These are phyloP conservation scores for Echria macrotheca DNA, from an alignment of 495 filamentous ascomycete genomes.

Conservation along the genomic window DNA sequence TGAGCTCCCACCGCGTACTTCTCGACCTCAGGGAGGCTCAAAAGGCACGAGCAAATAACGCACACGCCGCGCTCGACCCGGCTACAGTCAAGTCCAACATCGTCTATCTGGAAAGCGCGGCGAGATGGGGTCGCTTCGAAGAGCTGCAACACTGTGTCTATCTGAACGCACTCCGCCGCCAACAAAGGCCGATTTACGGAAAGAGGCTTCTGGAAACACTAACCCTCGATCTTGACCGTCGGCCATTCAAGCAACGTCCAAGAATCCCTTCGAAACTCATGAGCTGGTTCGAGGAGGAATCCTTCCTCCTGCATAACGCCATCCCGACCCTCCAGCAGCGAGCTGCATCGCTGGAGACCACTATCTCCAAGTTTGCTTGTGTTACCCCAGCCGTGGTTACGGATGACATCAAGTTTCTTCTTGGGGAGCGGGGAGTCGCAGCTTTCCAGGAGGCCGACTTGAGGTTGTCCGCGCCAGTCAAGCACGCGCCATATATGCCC, in stretches of 20 bases:
- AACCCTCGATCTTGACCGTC: conserved; percentile 53
- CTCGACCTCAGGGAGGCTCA: conserved; percentile 60
- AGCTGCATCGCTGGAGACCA: conserved; percentile 60
- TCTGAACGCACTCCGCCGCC: conserved; percentile 73
- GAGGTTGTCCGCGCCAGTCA: conserved; percentile 39
- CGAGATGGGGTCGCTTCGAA: conserved; percentile 65
- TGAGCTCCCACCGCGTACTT: conserved; percentile 59
- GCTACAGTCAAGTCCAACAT: conserved; percentile 61
- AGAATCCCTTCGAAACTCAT: conserved; percentile 48
- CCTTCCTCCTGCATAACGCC: conserved; percentile 63
- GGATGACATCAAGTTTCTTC: conserved; percentile 62
- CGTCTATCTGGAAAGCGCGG: conserved; percentile 64
- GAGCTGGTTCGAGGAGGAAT: conserved; percentile 70
- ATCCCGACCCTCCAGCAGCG: conserved; percentile 69
- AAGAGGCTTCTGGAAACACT: conserved; percentile 66
- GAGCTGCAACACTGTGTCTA: conserved; percentile 76
- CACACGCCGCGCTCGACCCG: conserved; percentile 55
- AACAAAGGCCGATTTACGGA: conserved; percentile 76
- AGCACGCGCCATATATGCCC: conserved; percentile 45
- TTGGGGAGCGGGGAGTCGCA: conserved; percentile 56
- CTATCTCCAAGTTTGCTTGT: conserved; percentile 83
- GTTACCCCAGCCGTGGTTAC: conserved; percentile 85
- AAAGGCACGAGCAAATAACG: conserved; percentile 53
- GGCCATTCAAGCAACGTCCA: conserved; percentile 51
- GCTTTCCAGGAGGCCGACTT: conserved; percentile 50